A percentile compares a stretch with the other conserved stretches of the same genome.
These are phyloP conservation scores for Yamadazyma sp. DNA, from an alignment of 1,139 yeast genomes.

Conservation along the genomic window DNA sequence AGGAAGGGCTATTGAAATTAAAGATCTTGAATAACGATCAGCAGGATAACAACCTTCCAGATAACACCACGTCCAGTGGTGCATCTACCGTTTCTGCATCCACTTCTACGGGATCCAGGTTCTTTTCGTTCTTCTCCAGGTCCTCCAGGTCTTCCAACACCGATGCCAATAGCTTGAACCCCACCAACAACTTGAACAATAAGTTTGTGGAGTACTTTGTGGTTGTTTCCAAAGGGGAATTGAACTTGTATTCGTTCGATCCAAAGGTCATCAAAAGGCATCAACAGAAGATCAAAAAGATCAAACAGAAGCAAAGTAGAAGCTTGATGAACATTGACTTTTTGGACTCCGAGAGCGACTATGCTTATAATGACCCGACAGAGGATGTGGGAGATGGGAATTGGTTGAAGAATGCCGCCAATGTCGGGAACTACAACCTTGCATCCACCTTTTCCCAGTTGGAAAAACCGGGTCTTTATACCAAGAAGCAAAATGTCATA, in stretches of 20 bases:
- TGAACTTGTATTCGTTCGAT: slow-evolving; percentile 54
- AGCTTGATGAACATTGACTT: slow-evolving; percentile 13
- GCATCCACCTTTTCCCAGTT: slow-evolving; percentile 50
- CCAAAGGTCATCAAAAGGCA: slow-evolving; percentile 45
- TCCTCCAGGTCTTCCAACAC: slow-evolving; percentile 7
- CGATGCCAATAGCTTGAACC: slow-evolving; percentile 10
- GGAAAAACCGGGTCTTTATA: slow-evolving; percentile 24
- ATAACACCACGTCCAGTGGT: slow-evolving; percentile 20
- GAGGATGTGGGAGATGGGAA: slow-evolving; percentile 61
- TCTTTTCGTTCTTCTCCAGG: slow-evolving; percentile 24
- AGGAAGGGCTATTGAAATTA: slow-evolving; percentile 68
- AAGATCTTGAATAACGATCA: slow-evolving; percentile 45
- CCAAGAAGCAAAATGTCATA: slow-evolving; percentile 11
- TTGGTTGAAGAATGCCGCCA: slow-evolving; percentile 58
- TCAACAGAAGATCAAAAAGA: slow-evolving; percentile 33
- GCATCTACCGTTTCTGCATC: slow-evolving; percentile 24
- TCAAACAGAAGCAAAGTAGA: slow-evolving; percentile 24
- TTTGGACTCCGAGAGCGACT: slow-evolving; percentile 19
- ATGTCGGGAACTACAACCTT: slow-evolving; percentile 47
- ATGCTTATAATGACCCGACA: slow-evolving; percentile 14
- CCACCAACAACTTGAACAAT: slow-evolving; percentile 12
- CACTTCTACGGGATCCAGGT: slow-evolving; percentile 19
- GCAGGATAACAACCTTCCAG: slow-evolving; percentile 29
- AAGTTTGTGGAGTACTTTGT: slow-evolving; percentile 52
- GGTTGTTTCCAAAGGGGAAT: slow-evolving; percentile 58